Evolutionary conservation across 2,329 filamentous ascomycete species (phyloP), one percentile per base, ranked within the genome.

Genomic region (Lachnellula arida): DNA sequence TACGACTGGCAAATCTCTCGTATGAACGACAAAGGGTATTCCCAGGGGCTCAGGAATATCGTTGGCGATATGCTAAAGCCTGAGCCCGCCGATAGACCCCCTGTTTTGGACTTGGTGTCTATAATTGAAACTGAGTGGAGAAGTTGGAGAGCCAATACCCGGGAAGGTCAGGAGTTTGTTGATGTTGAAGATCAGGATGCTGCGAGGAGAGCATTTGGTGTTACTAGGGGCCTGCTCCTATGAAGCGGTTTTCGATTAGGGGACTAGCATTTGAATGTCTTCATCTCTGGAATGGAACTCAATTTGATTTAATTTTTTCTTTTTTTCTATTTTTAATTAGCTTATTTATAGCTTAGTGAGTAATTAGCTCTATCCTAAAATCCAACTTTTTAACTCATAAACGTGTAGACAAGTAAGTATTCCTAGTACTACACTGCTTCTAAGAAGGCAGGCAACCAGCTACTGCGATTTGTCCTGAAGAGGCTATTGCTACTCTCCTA

Each of bases 1-100:
- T 64, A 66, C 37, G 40, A 63, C 15, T 65, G 61, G 62, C 57
- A 61, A n/a, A 60, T 66, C 25, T 67, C 65, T 0, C 58, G 65
- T 0, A 61, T 68, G 60, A 62, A 58, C 23, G 65, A 68, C 15
- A 61, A 62, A 35, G 58, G 46, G 0, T 68, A 60, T 25, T 61
- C 58, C n/a, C 40, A 53, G 6, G 56, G 50, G 1, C n/a, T 68
- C 1, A 56, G 59, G 19, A 52, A 64, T n/a, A 59, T 67, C 7
- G 51, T 69, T 7, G 49, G 46, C 14, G 40, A 55, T 34, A 67
- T 69, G 63, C 52, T 69, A 42, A 56, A 57, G 15, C 35, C 15
- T 2, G 48, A 60, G 47, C 58, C 60, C 5, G 23, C 7, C 8
- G 57, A 64, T 28, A 46, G 67, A 17, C 64, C 64, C 2, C 49